Evolutionary conservation across 2,329 filamentous ascomycete species (phyloP).

Genomic region (Apiospora rasikravindrae): DNA sequence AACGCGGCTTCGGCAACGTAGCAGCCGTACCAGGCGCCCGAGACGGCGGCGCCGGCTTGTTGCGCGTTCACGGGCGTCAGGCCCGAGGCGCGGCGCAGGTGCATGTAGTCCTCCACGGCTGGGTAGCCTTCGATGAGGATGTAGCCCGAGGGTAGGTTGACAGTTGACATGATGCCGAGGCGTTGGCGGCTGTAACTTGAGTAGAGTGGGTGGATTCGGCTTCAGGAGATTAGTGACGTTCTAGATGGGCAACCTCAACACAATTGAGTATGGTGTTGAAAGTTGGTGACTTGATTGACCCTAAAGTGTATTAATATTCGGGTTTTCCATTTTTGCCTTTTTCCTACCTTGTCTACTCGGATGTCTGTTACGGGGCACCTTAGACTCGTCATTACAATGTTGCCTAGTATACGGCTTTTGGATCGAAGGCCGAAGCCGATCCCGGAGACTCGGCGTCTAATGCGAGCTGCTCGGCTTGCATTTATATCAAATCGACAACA

Average conservation of each 20-base stretch:
- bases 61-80: slow-evolving; percentile 43
- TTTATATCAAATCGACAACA: background rate
- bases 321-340: background rate
- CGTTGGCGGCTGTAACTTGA: background rate
- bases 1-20: slow-evolving; percentile 40
- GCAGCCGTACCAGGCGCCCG: slow-evolving; percentile 50
- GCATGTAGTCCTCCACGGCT: slow-evolving; percentile 40
- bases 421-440: slow-evolving; percentile 10
- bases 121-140: slow-evolving; percentile 42
- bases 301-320: background rate
- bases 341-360: background rate
- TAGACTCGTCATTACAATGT: background rate
- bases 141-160: slow-evolving; percentile 41
- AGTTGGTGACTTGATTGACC: background rate
- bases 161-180: slow-evolving; percentile 14
- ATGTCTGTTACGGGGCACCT: background rate
- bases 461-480: background rate
- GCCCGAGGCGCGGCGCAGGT: slow-evolving; percentile 43
- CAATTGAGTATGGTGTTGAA: background rate
- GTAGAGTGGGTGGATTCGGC: background rate
- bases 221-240: background rate
- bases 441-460: background rate
- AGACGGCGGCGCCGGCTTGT: slow-evolving; percentile 42
- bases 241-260: background rate
- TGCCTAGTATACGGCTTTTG: background rate